phyloP scores from a whole-genome alignment of 495 filamentous ascomycete genomes.

The Trichoderma parareesei region DNA sequence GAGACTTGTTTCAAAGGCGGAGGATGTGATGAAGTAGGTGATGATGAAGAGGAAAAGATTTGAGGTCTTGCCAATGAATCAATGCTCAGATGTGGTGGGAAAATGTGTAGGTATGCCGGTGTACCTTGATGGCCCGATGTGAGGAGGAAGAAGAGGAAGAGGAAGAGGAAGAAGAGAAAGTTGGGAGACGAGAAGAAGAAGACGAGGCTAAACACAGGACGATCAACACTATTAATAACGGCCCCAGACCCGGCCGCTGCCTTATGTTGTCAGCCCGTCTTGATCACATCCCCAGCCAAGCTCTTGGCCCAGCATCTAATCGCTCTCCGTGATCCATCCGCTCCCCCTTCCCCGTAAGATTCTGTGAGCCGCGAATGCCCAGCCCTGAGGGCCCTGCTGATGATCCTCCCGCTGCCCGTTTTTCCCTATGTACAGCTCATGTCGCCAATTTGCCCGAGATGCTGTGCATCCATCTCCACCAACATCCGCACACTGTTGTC shows the following conservation, averaged over 20 bases:
- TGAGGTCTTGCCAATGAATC: too few species aligned
- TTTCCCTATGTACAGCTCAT: too few species aligned
- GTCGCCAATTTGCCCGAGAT: background rate
- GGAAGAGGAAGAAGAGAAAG: background rate
- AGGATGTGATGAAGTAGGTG: too few species aligned
- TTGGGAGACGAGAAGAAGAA: background rate
- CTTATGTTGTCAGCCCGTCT: background rate
- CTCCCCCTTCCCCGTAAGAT: background rate
- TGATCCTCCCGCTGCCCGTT: background rate
- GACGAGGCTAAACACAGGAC: background rate
- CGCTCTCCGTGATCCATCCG: background rate
- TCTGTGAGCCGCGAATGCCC: background rate
- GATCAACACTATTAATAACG: background rate
- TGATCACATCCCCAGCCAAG: background rate
- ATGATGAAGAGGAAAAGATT: too few species aligned
- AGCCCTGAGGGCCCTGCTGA: background rate
- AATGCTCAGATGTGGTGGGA: too few species aligned
- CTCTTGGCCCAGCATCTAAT: background rate
- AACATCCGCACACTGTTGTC: background rate
- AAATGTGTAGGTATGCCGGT: too few species aligned
- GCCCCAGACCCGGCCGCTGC: background rate
- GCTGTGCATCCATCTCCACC: background rate
- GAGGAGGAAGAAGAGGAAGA: background rate
- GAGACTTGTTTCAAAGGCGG: too few species aligned
- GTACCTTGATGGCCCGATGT: too few species aligned